Conservation (phyloP, 306 rosid species). For the Ceratonia siliqua region DNA sequence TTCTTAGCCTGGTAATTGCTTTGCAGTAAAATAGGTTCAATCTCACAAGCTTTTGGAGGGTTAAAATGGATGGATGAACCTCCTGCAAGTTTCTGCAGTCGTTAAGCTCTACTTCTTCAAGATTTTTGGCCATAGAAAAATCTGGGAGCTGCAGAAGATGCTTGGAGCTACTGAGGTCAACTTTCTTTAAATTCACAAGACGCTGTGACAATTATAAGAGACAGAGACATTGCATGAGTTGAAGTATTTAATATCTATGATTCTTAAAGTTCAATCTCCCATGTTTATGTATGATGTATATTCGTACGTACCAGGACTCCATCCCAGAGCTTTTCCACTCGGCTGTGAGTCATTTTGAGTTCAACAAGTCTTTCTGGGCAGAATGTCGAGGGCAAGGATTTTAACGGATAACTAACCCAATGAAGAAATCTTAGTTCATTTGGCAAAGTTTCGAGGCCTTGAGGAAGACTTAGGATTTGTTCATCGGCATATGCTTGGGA, state of each 20-base stretch:
- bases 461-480: background rate
- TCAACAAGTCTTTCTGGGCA: background rate
- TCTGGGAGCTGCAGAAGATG: constrained; percentile 8
- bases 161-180: constrained; percentile 16
- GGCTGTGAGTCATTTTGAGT: background rate
- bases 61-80: constrained; percentile 15
- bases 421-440: background rate
- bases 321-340: background rate
- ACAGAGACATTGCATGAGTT: background rate
- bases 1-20: background rate
- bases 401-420: background rate
- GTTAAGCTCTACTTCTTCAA: background rate
- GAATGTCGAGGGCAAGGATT: background rate
- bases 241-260: no score
- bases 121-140: constrained; percentile 2
- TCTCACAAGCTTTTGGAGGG: constrained; percentile 3
- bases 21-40: background rate
- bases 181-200: constrained; percentile 8
- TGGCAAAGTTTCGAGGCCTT: background rate
- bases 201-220: background rate
- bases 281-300: background rate
- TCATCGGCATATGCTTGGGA: background rate
- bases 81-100: background rate
- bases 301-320: background rate
- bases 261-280: no score